Base-by-base conservation (phyloP, 2,329 filamentous ascomycete species). In the Cordyceps militaris region DNA sequence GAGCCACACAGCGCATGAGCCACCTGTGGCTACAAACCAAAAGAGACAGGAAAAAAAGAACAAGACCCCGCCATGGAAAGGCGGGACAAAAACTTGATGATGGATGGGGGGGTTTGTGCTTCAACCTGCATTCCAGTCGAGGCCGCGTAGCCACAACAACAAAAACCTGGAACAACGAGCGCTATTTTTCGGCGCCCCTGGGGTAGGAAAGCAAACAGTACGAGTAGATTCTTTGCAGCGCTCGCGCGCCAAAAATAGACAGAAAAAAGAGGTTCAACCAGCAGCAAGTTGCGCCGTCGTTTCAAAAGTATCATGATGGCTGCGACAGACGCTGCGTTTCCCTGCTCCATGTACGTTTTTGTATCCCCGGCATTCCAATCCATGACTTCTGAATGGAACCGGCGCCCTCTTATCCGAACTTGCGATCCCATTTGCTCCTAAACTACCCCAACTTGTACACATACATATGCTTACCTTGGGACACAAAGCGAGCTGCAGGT, bases 291-390 rank as follows among this genome's bases (percentile, higher is more conserved):
- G 5, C 24, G 11, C 23, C 4, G 23, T 24, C 10, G 19, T 26
- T 48, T 36, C 63, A 67, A 40, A 36, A 32, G 61, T 63, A 63
- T 67, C 63, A 38, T 26, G 68, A 79, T 78, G 74, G 68, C 73
- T 61, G 67, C 34, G 34, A 38, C 62, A 60, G 78, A 80, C 63
- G 63, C 74, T 49, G 74, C 77, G 16, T 87, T 86, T 65, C 84
- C 85, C 53, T 87, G 83, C 71, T 78, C 80, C 32, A 69, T 88
- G 85, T 86, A 75, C 10, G 16, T 10, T n/a, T 28, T 26, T 28
- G 24, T 24, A 23, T 24, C 42, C 43, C 42, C 8, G 14, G 13
- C 7, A 36, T n/a, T n/a, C n/a, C n/a, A n/a, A n/a, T n/a, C n/a
- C n/a, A n/a, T n/a, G n/a, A n/a, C n/a, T n/a, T n/a, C n/a, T n/a